These are phyloP conservation scores for Neurospora terricola DNA, from an alignment of 495 filamentous ascomycete species.

Conservation along the genomic window DNA sequence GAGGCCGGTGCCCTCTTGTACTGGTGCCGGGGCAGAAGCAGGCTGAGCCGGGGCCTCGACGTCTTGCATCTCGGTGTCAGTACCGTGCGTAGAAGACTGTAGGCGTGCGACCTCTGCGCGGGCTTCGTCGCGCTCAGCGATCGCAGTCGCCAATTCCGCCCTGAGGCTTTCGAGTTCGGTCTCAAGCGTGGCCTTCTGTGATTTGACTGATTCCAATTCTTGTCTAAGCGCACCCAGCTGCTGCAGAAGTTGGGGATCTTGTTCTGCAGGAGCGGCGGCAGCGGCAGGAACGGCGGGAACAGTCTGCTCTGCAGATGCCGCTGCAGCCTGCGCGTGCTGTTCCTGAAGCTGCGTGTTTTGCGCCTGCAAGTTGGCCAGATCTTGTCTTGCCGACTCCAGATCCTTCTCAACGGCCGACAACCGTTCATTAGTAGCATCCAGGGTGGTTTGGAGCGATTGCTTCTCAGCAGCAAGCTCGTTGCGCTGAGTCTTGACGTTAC, in stretches of 20 bases:
- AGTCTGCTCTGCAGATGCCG: slow-evolving; percentile 4
- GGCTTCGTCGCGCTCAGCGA: slow-evolving; percentile 37
- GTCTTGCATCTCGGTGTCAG: slow-evolving; percentile 27
- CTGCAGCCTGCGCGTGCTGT: slow-evolving; percentile 8
- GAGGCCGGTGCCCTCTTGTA: slow-evolving; percentile 14
- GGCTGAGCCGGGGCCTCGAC: slow-evolving; percentile 17
- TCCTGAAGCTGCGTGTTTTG: slow-evolving; percentile 23
- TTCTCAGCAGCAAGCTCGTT: slow-evolving; percentile 33
- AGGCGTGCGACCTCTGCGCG: slow-evolving; percentile 31
- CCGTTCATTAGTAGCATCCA: slow-evolving; percentile 23
- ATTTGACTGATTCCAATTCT: slow-evolving; percentile 32
- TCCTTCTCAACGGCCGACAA: slow-evolving; percentile 28
- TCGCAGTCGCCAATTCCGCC: slow-evolving; percentile 30
- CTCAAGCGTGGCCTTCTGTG: slow-evolving; percentile 29
- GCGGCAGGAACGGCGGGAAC: slow-evolving; percentile 1
- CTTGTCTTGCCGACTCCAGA: slow-evolving; percentile 25
- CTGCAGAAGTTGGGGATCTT: slow-evolving; percentile 56
- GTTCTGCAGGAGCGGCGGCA: slow-evolving; percentile 6
- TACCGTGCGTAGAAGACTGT: slow-evolving; percentile 23
- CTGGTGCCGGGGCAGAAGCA: slow-evolving; percentile 5
- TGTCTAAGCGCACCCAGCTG: slow-evolving; percentile 38
- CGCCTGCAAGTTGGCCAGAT: slow-evolving; percentile 27
- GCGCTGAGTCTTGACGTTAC: slow-evolving; percentile 28
- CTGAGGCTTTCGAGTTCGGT: slow-evolving; percentile 38
- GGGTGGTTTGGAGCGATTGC: slow-evolving; percentile 21